These are phyloP conservation scores for Apophysomyces variabilis DNA, from an alignment of 371 early-diverging fungal species.

Conservation along the genomic window DNA sequence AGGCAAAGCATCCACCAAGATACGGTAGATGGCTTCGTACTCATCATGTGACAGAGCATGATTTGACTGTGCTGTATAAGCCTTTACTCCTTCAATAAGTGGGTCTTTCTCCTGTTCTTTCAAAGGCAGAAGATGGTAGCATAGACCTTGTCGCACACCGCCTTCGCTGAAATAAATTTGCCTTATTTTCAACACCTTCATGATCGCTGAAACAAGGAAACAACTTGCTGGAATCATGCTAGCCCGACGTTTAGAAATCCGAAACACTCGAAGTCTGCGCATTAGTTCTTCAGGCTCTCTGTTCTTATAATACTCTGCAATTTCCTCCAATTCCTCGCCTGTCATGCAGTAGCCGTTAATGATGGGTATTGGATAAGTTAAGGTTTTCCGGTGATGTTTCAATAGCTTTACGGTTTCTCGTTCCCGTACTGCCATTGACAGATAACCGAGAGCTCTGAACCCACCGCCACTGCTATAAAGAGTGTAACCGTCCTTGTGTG, in stretches of 20 bases:
- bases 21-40: constrained; percentile 42
- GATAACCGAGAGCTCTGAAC: constrained; percentile 62
- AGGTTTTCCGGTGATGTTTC: constrained; percentile 6
- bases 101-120: constrained; percentile 62
- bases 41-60: constrained; percentile 28
- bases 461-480: constrained; percentile 69
- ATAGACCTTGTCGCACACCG: constrained; percentile 66
- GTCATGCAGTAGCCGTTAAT: constrained; percentile 63
- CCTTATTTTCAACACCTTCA: constrained; percentile 52
- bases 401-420: constrained; percentile 10
- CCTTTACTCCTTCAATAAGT: constrained; percentile 52
- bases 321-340: constrained; percentile 36
- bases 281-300: constrained; percentile 35
- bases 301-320: constrained; percentile 41
- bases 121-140: constrained; percentile 48
- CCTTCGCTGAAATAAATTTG: constrained; percentile 65
- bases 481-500: constrained; percentile 46
- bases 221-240: constrained; percentile 65
- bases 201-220: constrained; percentile 56
- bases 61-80: constrained; percentile 38
- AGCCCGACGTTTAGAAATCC: constrained; percentile 65
- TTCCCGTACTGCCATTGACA: constrained; percentile 53
- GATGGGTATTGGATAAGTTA: constrained; percentile 61
- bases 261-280: constrained; percentile 48
- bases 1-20: constrained; percentile 39